phyloP scores from a whole-genome alignment of 2,329 filamentous ascomycete genomes.

The Colletotrichum costaricense region DNA sequence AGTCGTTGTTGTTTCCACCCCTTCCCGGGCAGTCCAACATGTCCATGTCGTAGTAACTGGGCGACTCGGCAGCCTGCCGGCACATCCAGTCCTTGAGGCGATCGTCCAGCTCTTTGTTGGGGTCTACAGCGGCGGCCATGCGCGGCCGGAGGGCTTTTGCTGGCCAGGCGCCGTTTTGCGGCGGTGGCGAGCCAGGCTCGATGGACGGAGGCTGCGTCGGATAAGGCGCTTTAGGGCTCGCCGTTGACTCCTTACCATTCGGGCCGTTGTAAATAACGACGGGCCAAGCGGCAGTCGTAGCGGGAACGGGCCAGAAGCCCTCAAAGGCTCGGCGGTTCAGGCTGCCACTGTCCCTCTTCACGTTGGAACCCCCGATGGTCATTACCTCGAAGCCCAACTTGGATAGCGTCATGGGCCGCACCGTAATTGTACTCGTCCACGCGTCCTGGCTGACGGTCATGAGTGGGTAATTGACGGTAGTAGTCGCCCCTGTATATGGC shows the following conservation, averaged over 20 bases:
- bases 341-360: background rate
- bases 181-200: constrained; percentile 32
- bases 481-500: constrained; percentile 39
- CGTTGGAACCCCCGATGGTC: constrained; percentile 32
- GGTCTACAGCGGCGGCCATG: background rate
- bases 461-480: constrained; percentile 44
- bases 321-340: constrained; percentile 29
- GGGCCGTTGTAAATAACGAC: constrained; percentile 36
- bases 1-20: background rate
- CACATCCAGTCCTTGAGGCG: background rate
- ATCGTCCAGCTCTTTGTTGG: background rate
- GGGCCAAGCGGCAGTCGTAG: constrained; percentile 40
- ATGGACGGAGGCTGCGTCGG: constrained; percentile 37
- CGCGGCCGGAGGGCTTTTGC: constrained; percentile 5
- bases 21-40: constrained; percentile 12
- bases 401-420: constrained; percentile 42
- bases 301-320: constrained; percentile 36
- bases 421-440: constrained; percentile 46
- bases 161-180: constrained; percentile 35
- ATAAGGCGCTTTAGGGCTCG: constrained; percentile 32
- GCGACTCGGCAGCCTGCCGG: background rate
- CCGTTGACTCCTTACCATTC: constrained; percentile 34
- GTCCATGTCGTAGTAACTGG: constrained; percentile 7
- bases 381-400: constrained; percentile 40
- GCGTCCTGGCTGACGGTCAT: constrained; percentile 44